Percentiles rank a stretch among this genome's conserved stretches.
phyloP scores from a whole-genome alignment of 2,329 filamentous ascomycete genomes.

The Fragosphaeria purpurea region DNA sequence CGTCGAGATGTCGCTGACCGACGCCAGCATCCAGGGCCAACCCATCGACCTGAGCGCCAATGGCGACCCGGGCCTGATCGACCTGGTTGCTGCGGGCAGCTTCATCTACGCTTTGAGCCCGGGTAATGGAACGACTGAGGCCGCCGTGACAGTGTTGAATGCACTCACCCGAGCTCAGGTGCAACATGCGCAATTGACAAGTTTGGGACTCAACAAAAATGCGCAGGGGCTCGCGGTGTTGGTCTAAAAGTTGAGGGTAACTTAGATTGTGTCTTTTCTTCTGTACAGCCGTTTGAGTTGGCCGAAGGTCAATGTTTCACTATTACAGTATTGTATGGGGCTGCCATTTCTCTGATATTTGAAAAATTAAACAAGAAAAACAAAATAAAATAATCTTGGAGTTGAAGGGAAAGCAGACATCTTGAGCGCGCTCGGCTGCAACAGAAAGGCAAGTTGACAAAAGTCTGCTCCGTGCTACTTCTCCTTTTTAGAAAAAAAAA shows the following conservation, averaged over 20 bases:
- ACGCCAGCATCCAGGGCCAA: constrained; percentile 35
- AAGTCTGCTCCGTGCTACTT: too few relatives aligned
- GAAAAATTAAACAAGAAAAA: too few relatives aligned
- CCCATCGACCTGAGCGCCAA: constrained; percentile 31
- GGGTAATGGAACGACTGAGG: constrained; percentile 33
- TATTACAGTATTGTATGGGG: too few relatives aligned
- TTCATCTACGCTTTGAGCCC: constrained; percentile 50
- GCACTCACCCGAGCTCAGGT: constrained; percentile 19
- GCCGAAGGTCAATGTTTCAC: too few relatives aligned
- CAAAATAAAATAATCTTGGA: too few relatives aligned
- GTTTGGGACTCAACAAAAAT: constrained; percentile 16
- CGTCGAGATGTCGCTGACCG: constrained; percentile 42
- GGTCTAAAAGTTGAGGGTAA: neutral
- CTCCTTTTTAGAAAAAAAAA: too few relatives aligned
- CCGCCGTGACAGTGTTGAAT: constrained; percentile 29
- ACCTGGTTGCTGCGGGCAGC: constrained; percentile 39
- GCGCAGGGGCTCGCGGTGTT: constrained; percentile 23
- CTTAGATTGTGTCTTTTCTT: too few relatives aligned
- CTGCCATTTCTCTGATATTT: too few relatives aligned
- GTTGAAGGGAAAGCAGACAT: too few relatives aligned
- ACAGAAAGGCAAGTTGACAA: too few relatives aligned
- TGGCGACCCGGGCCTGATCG: constrained; percentile 44
- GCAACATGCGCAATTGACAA: constrained; percentile 22
- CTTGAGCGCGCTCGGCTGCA: too few relatives aligned
- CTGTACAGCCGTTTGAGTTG: too few relatives aligned